Conservation (phyloP, 495 filamentous ascomycete species). For the Neurospora africana region DNA sequence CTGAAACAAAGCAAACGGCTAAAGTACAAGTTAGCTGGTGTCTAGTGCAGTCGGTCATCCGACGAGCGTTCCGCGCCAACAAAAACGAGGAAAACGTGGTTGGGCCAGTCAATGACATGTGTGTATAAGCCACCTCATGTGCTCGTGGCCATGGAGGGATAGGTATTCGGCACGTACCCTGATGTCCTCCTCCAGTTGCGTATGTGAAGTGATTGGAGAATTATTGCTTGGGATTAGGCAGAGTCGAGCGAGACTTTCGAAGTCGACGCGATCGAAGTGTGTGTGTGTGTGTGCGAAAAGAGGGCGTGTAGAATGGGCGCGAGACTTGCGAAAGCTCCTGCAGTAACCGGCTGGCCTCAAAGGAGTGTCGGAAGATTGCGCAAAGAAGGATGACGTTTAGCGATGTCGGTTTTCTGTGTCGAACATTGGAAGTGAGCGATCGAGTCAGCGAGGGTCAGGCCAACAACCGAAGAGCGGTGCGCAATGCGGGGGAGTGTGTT, state of each 20-base stretch:
- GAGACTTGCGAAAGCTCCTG: conserved; percentile 54
- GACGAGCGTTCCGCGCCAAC: neutral
- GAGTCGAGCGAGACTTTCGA: conserved; percentile 22
- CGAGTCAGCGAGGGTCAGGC: conserved; percentile 20
- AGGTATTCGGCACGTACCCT: neutral
- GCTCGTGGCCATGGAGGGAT: neutral
- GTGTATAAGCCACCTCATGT: neutral
- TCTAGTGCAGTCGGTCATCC: conserved; percentile 16
- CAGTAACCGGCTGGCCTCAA: conserved; percentile 91
- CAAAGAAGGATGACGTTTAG: conserved; percentile 18
- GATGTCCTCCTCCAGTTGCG: neutral
- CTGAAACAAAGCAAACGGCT: conserved; percentile 25
- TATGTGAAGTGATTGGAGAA: neutral
- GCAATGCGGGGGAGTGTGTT: neutral
- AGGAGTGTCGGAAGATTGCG: conserved; percentile 48
- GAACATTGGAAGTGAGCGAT: neutral
- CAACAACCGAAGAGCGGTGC: conserved; percentile 3
- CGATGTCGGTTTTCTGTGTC: conserved; percentile 17
- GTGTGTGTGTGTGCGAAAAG: conserved; percentile 31
- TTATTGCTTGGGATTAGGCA: conserved; percentile 12
- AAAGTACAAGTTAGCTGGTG: conserved; percentile 19
- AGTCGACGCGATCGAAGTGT: conserved; percentile 23
- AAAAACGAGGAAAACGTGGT: neutral
- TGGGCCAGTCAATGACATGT: neutral
- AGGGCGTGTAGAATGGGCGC: conserved; percentile 5